Evolutionary conservation across 371 early-diverging fungal genomes (phyloP), one percentile per base, ranked within the genome.

Genomic region (Mortierella sp.): DNA sequence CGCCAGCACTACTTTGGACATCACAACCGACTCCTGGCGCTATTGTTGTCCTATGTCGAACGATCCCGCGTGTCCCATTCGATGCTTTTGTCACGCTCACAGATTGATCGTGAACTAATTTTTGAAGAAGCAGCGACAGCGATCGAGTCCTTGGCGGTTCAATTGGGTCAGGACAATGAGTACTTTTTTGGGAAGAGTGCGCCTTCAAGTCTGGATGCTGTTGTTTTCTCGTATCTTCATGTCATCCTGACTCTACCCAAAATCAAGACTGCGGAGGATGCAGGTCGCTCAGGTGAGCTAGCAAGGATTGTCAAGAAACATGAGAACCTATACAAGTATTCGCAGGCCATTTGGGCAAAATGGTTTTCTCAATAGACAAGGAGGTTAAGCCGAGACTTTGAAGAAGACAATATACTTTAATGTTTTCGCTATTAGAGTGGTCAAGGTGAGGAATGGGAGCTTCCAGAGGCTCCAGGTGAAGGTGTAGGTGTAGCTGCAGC

Each of bases 1-100:
- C 70, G 78, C 13, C 61, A 64, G 19, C 78, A 69, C 39, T 76
- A 76, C 49, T 76, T 69, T 62, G 78, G 78, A 9, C 78, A 76
- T 28, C 49, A 76, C 54, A 64, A 65, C 28, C 49, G 58, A 34
- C 31, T 65, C 19, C 51, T 76, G 24, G 45, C 58, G 2, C 57
- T 46, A 4, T 16, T 76, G 16, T 58, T 76, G 21, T 46, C 65
- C 2, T 76, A 76, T 46, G 41, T 57, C 2, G 61, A 58, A 23
- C 69, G 65, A 23, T 76, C 78, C 1, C 26, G 43, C 12, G 49
- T 76, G 42, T 70, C 70, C 31, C 21, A 64, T 42, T 54, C 66
- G 13, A 76, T 76, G 78, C 67, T 76, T 21, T 56, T 65, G 42
- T 65, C 70, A 12, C 65, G 70, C 12, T 46, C 78, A 24, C 78